These are phyloP conservation scores for Coniophora puteana DNA, from an alignment of 1,284 basidiomycete species.

Conservation along the genomic window DNA sequence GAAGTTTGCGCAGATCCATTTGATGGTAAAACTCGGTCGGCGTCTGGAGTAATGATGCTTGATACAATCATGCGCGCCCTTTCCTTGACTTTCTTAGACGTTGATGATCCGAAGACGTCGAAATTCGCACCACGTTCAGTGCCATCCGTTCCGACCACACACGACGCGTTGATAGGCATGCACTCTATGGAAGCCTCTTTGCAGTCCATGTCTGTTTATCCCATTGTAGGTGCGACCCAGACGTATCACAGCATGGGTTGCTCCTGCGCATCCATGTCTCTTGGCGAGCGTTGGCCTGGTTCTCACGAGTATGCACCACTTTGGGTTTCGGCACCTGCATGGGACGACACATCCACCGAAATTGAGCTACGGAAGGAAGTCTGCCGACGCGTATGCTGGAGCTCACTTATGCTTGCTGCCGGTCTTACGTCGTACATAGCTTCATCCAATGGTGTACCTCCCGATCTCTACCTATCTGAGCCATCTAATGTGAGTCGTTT, in stretches of 20 bases:
- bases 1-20: slow-evolving; percentile 66
- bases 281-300: slow-evolving; percentile 47
- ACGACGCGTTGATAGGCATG: slow-evolving; percentile 8
- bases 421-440: slow-evolving; percentile 59
- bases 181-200: neutral
- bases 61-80: slow-evolving; percentile 65
- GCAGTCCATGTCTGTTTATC: neutral
- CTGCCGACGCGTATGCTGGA: slow-evolving; percentile 72
- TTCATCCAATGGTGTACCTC: slow-evolving; percentile 35
- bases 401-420: slow-evolving; percentile 55
- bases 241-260: slow-evolving; percentile 34
- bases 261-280: slow-evolving; percentile 48
- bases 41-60: slow-evolving; percentile 56
- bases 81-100: slow-evolving; percentile 47
- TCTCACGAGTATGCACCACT: slow-evolving; percentile 52
- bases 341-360: slow-evolving; percentile 55
- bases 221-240: slow-evolving; percentile 13
- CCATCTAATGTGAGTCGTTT: slow-evolving; percentile 56
- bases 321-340: slow-evolving; percentile 62
- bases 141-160: slow-evolving; percentile 28
- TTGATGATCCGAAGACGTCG: slow-evolving; percentile 35
- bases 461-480: slow-evolving; percentile 58
- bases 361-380: slow-evolving; percentile 66
- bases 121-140: slow-evolving; percentile 42
- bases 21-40: slow-evolving; percentile 48